Percentiles rank a stretch among this genome's conserved stretches.
Conservation (phyloP, 441 rosid genomes). For the Cnidoscolus chayamansa region DNA sequence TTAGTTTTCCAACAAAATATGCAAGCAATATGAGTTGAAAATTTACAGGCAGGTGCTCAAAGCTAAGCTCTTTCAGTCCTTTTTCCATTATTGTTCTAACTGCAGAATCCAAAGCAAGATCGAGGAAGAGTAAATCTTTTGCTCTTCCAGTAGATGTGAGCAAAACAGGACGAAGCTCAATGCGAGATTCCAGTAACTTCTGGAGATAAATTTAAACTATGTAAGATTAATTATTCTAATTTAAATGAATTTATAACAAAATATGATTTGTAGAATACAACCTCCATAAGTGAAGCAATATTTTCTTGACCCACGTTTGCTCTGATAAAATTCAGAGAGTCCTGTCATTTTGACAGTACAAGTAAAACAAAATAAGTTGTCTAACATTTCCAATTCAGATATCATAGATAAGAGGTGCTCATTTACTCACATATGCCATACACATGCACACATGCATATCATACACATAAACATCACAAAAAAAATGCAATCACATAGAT, state of each 20-base stretch:
- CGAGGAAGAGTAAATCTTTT: slow-evolving; percentile 58
- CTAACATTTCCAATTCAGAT: slow-evolving; percentile 7
- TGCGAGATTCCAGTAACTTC: slow-evolving; percentile 59
- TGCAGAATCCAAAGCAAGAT: slow-evolving; percentile 65
- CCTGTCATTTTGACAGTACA: slow-evolving; percentile 37
- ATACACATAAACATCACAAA: background rate
- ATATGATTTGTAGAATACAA: slow-evolving; percentile 20
- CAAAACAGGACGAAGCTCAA: slow-evolving; percentile 52
- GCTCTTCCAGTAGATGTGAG: slow-evolving; percentile 44
- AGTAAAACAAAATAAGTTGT: background rate
- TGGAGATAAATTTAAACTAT: slow-evolving; percentile 26
- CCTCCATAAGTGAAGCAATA: slow-evolving; percentile 46
- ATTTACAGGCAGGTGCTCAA: slow-evolving; percentile 44
- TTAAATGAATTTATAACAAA: slow-evolving; percentile 11
- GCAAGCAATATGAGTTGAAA: background rate
- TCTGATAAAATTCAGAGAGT: slow-evolving; percentile 44
- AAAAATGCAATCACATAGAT: background rate
- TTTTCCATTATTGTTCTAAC: slow-evolving; percentile 67
- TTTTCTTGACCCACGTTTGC: slow-evolving; percentile 43
- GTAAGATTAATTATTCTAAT: slow-evolving; percentile 10
- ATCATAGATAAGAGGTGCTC: background rate
- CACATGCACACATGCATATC: background rate
- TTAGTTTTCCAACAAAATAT: slow-evolving; percentile 10
- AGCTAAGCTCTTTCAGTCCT: slow-evolving; percentile 51
- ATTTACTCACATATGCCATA: background rate